A percentile compares a stretch with the other conserved stretches of the same genome.
Conservation (phyloP, 371 early-diverging fungal genomes). For the Chytridiales sp. region DNA sequence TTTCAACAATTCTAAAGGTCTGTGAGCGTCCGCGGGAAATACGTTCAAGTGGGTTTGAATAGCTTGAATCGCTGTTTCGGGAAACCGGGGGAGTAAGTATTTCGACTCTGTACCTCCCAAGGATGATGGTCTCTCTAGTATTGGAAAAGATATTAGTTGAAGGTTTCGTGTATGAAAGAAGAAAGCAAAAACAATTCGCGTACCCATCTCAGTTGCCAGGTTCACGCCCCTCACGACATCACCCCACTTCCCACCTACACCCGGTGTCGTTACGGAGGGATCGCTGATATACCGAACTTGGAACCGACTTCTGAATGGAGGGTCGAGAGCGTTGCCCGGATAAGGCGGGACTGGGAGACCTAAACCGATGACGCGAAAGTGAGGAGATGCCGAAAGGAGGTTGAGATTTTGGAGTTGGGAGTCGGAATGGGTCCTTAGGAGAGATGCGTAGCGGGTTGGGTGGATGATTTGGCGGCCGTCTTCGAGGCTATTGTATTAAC, state of each 20-base stretch:
- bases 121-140: too few species aligned
- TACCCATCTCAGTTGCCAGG: too few species aligned
- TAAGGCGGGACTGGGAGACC: slow-evolving; percentile 68
- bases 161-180: too few species aligned
- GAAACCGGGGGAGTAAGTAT: background rate
- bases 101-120: too few species aligned
- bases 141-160: too few species aligned
- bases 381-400: slow-evolving; percentile 67
- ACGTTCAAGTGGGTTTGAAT: background rate
- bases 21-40: slow-evolving; percentile 6
- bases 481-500: slow-evolving; percentile 50
- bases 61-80: slow-evolving; percentile 9
- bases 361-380: slow-evolving; percentile 75
- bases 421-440: slow-evolving; percentile 35
- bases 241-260: too few species aligned
- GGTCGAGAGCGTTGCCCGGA: slow-evolving; percentile 52
- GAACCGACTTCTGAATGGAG: slow-evolving; percentile 78
- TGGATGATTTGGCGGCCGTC: slow-evolving; percentile 78
- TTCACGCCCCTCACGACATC: too few species aligned
- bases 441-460: slow-evolving; percentile 57
- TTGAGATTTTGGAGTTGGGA: slow-evolving; percentile 44
- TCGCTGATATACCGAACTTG: slow-evolving; percentile 52
- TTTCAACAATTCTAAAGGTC: background rate
- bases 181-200: too few species aligned
- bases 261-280: slow-evolving; percentile 29